Percentiles rank a stretch among this genome's conserved stretches.
phyloP scores from a whole-genome alignment of 78 protist genomes.

The Polysphondylium violaceum region DNA sequence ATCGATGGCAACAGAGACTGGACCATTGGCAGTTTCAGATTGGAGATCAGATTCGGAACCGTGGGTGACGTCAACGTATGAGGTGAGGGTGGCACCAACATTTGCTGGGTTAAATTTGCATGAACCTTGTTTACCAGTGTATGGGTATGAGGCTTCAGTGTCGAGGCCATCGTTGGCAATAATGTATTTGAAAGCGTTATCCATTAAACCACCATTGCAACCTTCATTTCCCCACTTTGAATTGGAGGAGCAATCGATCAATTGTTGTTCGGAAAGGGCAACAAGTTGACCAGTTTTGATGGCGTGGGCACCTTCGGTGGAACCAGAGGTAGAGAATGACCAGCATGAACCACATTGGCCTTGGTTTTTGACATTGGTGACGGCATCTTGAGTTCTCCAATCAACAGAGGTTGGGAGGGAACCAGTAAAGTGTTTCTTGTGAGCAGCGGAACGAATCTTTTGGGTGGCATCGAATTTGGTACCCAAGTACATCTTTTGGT shows the following conservation, averaged over 20 bases:
- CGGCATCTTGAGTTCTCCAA: slow-evolving; percentile 86
- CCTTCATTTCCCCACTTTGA: slow-evolving; percentile 73
- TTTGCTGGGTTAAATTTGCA: slow-evolving; percentile 3
- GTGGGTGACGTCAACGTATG: slow-evolving; percentile 40
- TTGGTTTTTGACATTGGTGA: slow-evolving; percentile 87
- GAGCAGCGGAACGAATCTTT: background rate
- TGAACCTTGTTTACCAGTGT: slow-evolving; percentile 55
- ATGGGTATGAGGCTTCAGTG: slow-evolving; percentile 91
- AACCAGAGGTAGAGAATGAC: slow-evolving; percentile 85
- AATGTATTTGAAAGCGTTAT: slow-evolving; percentile 80
- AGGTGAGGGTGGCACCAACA: slow-evolving; percentile 1
- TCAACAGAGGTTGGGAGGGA: slow-evolving; percentile 46
- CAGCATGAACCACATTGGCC: slow-evolving; percentile 93
- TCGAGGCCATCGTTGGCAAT: slow-evolving; percentile 62
- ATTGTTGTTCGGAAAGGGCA: slow-evolving; percentile 87
- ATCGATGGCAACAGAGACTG: slow-evolving; percentile 94
- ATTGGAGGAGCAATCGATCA: slow-evolving; percentile 81
- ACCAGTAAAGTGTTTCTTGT: background rate
- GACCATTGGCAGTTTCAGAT: slow-evolving; percentile 27
- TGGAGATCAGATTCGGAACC: slow-evolving; percentile 76
- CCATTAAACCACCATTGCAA: slow-evolving; percentile 88
- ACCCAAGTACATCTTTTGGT: slow-evolving; percentile 40
- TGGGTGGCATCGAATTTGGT: slow-evolving; percentile 22
- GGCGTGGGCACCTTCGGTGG: slow-evolving; percentile 63
- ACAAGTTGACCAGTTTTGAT: slow-evolving; percentile 33